Evolutionary conservation across 202 grass and related monocot genomes (phyloP), one percentile per base, ranked within the genome.

Genomic region (Panicum virgatum): DNA sequence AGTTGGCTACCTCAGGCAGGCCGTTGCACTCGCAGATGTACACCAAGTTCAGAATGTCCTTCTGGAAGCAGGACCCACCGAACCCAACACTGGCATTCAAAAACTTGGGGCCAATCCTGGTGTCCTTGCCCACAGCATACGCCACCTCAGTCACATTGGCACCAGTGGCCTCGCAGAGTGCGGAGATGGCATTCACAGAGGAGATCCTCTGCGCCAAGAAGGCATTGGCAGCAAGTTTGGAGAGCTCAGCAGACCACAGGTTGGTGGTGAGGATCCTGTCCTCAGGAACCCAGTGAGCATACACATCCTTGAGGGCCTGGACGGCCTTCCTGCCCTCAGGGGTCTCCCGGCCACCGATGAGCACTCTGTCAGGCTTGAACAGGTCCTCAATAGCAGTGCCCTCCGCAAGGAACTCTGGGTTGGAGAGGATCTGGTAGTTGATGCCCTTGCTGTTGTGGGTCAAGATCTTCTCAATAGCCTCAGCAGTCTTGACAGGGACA

Each of bases 11-110:
- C 66, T 97, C 94, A 0, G 94, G 88, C 23, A 97, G 83, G 80
- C 94, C 94, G 11, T 97, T 93, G 88, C 94, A 97, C 86, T 97
- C 91, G 7, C 94, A 97, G 72, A 97, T 93, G 84, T 97, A 97
- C 47, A 97, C 90, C 90, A 97, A 18, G 66, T 93, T 97, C 66
- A 97, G 80, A 72, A 97, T 97, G 73, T 97, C 93, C 82, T 97
- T 97, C 79, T 93, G 90, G 81, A 97, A 97, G 74, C 90, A 93
- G 3, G 94, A 97, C 2, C 94, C 94, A 1, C 90, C 94, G 16
- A 97, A 97, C 0, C 94, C 94, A 2, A 97, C 86, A 53, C 94
- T 93, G 14, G 94, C 80, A 65, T 91, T 89, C 75, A 97, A 86
- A 72, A 93, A 97, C 81, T 91, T 93, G 56, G 94, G 91, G 2